A percentile compares a stretch with the other conserved stretches of the same genome.
phyloP scores from a whole-genome alignment of 768 basidiomycete species.

The Antrodiella citrinella region DNA sequence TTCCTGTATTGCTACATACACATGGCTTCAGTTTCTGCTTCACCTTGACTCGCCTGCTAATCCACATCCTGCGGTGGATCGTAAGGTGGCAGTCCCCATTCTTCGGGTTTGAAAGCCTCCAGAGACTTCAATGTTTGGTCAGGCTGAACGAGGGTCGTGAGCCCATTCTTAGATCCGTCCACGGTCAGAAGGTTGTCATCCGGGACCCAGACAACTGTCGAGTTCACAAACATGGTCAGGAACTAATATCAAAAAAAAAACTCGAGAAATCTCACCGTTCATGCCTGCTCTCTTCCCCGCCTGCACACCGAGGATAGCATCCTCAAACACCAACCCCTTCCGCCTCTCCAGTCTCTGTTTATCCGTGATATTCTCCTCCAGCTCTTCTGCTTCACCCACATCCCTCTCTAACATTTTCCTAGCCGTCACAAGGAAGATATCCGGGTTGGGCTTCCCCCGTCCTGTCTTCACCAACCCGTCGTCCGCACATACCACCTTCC shows the following conservation, averaged over 20 bases:
- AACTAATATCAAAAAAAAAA: conserved; percentile 2
- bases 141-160: conserved; percentile 36
- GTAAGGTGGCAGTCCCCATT: conserved; percentile 80
- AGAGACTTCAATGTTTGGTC: conserved; percentile 56
- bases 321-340: conserved; percentile 77
- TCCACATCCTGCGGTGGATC: conserved; percentile 1
- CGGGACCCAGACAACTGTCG: conserved; percentile 77
- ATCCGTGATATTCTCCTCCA: conserved; percentile 23
- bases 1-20: not conserved
- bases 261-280: conserved; percentile 48
- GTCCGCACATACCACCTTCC: conserved; percentile 64
- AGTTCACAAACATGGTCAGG: not conserved
- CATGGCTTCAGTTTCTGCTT: not conserved
- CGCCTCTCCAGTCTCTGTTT: conserved; percentile 39
- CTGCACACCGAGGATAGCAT: conserved; percentile 67
- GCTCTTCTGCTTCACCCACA: conserved; percentile 40
- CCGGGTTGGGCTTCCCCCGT: conserved; percentile 73
- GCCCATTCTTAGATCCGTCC: conserved; percentile 33
- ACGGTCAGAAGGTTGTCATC: conserved; percentile 51
- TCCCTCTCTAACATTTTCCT: conserved; percentile 43
- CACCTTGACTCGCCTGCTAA: not conserved
- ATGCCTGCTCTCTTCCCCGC: conserved; percentile 82
- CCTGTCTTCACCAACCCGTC: conserved; percentile 39
- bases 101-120: conserved; percentile 68
- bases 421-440: conserved; percentile 74